Evolutionary conservation across 2,329 filamentous ascomycete genomes (phyloP), one percentile per base, ranked within the genome.

Genomic region (Allantophomopsis lycopodina): DNA sequence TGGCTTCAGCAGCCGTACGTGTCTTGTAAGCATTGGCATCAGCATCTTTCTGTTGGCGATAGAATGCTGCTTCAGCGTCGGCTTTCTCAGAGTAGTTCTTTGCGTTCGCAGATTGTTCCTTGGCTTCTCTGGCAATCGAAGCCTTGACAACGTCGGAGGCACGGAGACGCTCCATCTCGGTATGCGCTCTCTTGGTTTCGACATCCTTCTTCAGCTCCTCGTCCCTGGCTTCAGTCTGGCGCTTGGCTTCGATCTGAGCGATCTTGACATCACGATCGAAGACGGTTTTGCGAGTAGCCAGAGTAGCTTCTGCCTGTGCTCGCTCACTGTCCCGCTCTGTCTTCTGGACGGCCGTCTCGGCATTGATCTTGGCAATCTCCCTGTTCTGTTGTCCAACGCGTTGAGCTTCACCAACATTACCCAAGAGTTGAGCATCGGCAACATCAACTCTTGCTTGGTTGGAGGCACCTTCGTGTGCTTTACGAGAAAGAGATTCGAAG

Each of bases 301-400:
- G 72, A 40, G 77, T 76, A 10, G 84, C 82, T 55, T 91, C 84
- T 34, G 86, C 86, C 36, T 72, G 62, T 2, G 83, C 82, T 45
- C 85, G 84, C 61, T 91, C 83, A 35, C 81, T 79, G 55, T 89
- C 86, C 37, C 84, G 78, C 55, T 89, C 78, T 0, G 85, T 91
- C 64, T 89, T 86, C 44, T 84, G 72, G 2, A 91, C 83, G 1
- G 84, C 83, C 1, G 85, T 93, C 50, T 85, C 78, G 47, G 85
- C 84, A 57, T 88, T 76, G 61, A 93, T 93, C 65, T 87, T 89
- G 50, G 84, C 83, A 33, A 93, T 83, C 53, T 88, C 81, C 40
- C 87, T 83, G 56, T 91, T 86, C 46, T 87, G 82, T 51, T 83
- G 72, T 46, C 85, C 85, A 52, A 78, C 74, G 52, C 83, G 81